Evolutionary conservation across 257 asterid species (phyloP).

Genomic region (Rhazya stricta): DNA sequence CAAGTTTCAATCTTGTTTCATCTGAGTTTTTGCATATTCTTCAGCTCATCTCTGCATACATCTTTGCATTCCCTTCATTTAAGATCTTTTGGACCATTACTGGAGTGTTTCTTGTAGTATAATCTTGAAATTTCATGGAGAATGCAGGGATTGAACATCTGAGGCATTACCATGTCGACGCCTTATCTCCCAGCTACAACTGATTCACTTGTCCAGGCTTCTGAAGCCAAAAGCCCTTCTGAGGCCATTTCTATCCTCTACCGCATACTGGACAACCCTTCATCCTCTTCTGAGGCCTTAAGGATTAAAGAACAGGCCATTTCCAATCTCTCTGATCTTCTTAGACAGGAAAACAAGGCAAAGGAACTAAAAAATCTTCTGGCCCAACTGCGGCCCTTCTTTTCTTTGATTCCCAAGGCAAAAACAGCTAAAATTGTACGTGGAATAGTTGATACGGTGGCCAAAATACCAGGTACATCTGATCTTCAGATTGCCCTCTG

Average conservation of each 20-base stretch:
- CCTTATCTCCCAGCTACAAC: constrained; percentile 34
- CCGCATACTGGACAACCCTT: constrained; percentile 32
- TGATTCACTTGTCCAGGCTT: constrained; percentile 37
- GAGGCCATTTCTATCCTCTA: constrained; percentile 38
- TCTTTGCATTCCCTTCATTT: not conserved
- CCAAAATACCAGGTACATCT: constrained; percentile 43
- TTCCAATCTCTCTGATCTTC: constrained; percentile 42
- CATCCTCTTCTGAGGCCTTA: constrained; percentile 39
- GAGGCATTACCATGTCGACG: constrained; percentile 26
- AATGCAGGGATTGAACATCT: not conserved
- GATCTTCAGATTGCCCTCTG: constrained; percentile 42
- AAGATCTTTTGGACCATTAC: not conserved
- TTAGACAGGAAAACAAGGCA: constrained; percentile 21
- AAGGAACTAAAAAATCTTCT: constrained; percentile 14
- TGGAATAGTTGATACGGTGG: constrained; percentile 35
- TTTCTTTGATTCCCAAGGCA: constrained; percentile 45
- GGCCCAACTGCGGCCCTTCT: constrained; percentile 14
- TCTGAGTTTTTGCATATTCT: not conserved
- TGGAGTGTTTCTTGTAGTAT: not conserved
- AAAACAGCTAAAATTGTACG: constrained; percentile 45
- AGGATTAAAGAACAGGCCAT: constrained; percentile 44
- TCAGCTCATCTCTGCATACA: not conserved
- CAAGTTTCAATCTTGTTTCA: not conserved
- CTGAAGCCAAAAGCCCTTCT: constrained; percentile 35
- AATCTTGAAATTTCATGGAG: not conserved